Conservation (phyloP, 1,284 basidiomycete genomes). For the Chalciporus sp. region DNA sequence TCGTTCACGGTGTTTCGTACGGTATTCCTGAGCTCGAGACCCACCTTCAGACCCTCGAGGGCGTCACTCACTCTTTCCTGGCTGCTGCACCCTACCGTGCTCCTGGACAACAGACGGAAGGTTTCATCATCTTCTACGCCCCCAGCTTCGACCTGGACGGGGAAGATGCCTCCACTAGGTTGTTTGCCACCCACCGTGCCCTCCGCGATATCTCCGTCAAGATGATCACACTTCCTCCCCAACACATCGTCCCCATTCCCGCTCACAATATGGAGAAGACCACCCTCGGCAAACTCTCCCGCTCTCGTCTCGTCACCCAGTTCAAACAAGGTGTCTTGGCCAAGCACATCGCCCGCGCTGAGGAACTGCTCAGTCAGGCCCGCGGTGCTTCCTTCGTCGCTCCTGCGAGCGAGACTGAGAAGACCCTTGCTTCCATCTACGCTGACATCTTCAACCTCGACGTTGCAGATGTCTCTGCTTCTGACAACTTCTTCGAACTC, state of each 20-base stretch:
- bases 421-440: slow-evolving; percentile 27
- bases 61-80: slow-evolving; percentile 40
- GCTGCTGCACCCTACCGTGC: slow-evolving; percentile 39
- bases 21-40: slow-evolving; percentile 44
- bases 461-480: slow-evolving; percentile 25
- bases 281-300: slow-evolving; percentile 36
- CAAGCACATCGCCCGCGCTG: slow-evolving; percentile 30
- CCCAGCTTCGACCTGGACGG: slow-evolving; percentile 26
- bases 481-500: slow-evolving; percentile 37
- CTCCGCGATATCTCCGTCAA: slow-evolving; percentile 24
- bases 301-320: slow-evolving; percentile 28
- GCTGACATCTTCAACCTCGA: slow-evolving; percentile 31
- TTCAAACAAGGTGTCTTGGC: slow-evolving; percentile 32
- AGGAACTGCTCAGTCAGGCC: slow-evolving; percentile 29
- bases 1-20: slow-evolving; percentile 50
- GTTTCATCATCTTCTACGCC: slow-evolving; percentile 35
- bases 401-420: slow-evolving; percentile 30
- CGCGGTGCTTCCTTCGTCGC: slow-evolving; percentile 27
- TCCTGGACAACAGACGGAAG: slow-evolving; percentile 34
- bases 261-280: slow-evolving; percentile 35
- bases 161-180: slow-evolving; percentile 20
- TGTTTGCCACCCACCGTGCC: slow-evolving; percentile 20
- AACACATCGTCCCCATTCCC: slow-evolving; percentile 32
- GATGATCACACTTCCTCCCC: slow-evolving; percentile 29
- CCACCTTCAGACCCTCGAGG: slow-evolving; percentile 42